Evolutionary conservation across 345 rosid genomes (phyloP), one percentile per base, ranked within the genome.

Genomic region (Eucalyptus leucophloia): DNA sequence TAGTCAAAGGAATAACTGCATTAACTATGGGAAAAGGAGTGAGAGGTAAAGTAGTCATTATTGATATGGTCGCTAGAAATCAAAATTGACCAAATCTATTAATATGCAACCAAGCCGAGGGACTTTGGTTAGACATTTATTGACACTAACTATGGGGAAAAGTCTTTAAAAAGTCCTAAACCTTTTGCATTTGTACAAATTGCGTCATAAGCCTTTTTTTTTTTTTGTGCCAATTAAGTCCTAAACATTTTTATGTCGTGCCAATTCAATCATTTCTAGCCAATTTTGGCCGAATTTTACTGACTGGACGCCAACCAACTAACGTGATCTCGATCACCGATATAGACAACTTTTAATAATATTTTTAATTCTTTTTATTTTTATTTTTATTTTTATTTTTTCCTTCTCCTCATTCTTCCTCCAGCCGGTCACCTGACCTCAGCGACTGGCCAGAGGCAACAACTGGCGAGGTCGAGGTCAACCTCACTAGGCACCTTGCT

Each of bases 301-400:
- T 5, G 18, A 49, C 1, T 2, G 0, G 18, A 49, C 3, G 1
- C 3, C 1, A 0, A 15, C 7, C 17, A 5, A 0, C 17, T 5
- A 5, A 49, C 17, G 18, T 49, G 18, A 7, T 1, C 3, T n/a
- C 0, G 7, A 49, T 49, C 7, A 2, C 0, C 3, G 7, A 49
- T 15, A 0, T 49, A 1, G 7, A 49, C 0, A 14, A 49, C 7
- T 49, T 49, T 49, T 49, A 49, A 49, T 49, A 49, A 49, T 15
- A 15, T 49, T 47, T 47, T 47, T 47, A 3, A 47, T 47, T 47
- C 4, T 47, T 47, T 3, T 11, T 11, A 0, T 10, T 47, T 49
- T 49, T 49, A 49, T 49, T 1, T 49, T 49, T 10, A 1, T 11
- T 49, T 49, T 49, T 49, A 2, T 49, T 15, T 49, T 49, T 15